Base-by-base conservation (phyloP, 129 eudicot species). In the Gnaphalium uliginosum region DNA sequence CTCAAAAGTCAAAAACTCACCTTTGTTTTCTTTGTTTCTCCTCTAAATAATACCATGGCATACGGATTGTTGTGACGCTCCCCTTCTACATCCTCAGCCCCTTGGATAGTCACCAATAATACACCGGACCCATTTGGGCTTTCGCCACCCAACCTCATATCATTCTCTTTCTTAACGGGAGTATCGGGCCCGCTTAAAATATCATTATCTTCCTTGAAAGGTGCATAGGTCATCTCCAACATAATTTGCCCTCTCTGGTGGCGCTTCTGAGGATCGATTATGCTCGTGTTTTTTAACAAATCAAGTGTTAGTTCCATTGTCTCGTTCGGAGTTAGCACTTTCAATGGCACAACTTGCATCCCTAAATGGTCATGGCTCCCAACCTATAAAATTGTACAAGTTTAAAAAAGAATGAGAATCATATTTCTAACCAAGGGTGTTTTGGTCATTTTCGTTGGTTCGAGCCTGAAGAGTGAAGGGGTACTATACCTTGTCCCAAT, bases 401-500 rank as follows among this genome's bases (percentile, higher is more conserved):
- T 76, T 71, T 10, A 56, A 39, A 19, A 30, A 56, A 27, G 63
- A 50, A 25, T 50, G 21, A 8, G 18, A 18, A 5, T 37, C 53
- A 27, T 32, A 26, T 73, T 19, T 72, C 51, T 13, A 63, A 32
- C 4, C 41, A 73, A 23, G 61, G 59, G 26, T 51, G 69, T 58
- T 69, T 70, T 4, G 57, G 51, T 39, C 69, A 63, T 66, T 79
- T 56, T 29, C 29, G 23, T 19, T 66, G 2, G 33, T 72, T 24
- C 4, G 25, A 21, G 54, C 37, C 68, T 19, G n/a, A 33, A 9
- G n/a, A 9, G 19, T 18, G 65, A 10, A 13, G 66, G 50, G 51
- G 3, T 59, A n/a, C n/a, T n/a, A n/a, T n/a, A 79, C 83, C 97
- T 93, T 93, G 82, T 93, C 98, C 98, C 98, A 93, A 53, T 93